Evolutionary conservation across 2,329 filamentous ascomycete species (phyloP), one percentile per base, ranked within the genome.

Genomic region (Aureobasidium sp.): DNA sequence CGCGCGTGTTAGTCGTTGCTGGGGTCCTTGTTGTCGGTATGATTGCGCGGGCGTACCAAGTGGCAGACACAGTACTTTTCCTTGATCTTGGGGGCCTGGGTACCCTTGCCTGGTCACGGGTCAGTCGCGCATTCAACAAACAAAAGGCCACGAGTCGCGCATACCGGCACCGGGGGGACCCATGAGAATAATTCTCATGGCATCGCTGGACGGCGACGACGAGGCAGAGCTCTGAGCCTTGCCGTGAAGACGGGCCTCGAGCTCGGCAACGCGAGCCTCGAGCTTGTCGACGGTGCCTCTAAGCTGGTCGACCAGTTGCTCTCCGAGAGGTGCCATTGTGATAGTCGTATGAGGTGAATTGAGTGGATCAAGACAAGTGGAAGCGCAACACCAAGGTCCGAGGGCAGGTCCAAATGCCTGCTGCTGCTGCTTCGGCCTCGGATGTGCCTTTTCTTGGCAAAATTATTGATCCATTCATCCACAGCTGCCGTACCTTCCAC

Each of bases 51-150:
- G 60, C 62, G 37, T 85, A 97, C 92, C 80, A 99, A 80, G 79
- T 99, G 94, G 81, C 94, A 99, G 80, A 91, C 91, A 76, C 87
- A 91, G 81, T 92, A 99, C 81, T 90, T 95, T 74, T 97, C 93
- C 85, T 97, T 97, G 80, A 99, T 94, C 78, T 89, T 93, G 67
- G 94, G 94, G 64, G 94, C 94, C 79, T 99, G 94, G 45, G 94
- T 99, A 78, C 94, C 94, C 86, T 99, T 99, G 81, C 94, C 94
- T 97, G 72, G 65, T 55, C 45, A 12, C 45, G 36, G 29, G 29
- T 41, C 51, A 44, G 52, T 56, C 47, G 61, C 29, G 45, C 36
- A 36, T 39, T 37, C 15, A 29, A 17, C 44, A 47, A 14, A 9
- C 45, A 37, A 65, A 58, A 55, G 17, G 42, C 42, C 7, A 20